Evolutionary conservation across 192 early-diverging fungal genomes (phyloP), one percentile per base, ranked within the genome.

Genomic region (Podila clonocystis): DNA sequence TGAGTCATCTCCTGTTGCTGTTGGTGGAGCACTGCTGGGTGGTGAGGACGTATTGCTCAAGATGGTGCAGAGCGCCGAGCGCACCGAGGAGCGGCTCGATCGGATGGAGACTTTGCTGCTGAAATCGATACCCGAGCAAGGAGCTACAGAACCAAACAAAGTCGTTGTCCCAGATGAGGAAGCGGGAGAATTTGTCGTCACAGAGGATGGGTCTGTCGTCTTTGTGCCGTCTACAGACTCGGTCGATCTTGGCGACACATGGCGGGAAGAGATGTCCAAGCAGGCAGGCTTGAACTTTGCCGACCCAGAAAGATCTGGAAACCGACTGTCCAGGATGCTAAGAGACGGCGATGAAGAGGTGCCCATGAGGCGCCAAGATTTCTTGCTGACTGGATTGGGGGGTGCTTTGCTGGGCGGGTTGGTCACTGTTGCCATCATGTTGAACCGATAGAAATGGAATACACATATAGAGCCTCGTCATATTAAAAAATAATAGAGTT

Each of bases 391-490:
- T 33, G 66, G 70, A 1, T 33, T 80, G 9, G 77, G 77, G 9
- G 77, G 77, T 0, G 77, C 77, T 1, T 26, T 80, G n/a, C 58
- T 80, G 11, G 77, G 77, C 22, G 77, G 77, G 3, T 61, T 80
- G 45, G 50, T 80, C 26, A 63, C 77, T 2, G 65, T 69, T 9
- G 77, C 58, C 8, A 62, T 80, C 24, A 73, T 80, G 77, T 58
- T 80, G 70, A 72, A 73, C 49, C 60, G 58, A 58, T 70, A 70
- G 68, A 62, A 33, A 33, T 1, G 9, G 29, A 41, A 31, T 26
- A 55, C 52, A 55, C 52, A 55, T 55, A 24, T 1, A 55, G 5
- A 24, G 8, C 20, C n/a, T 52, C 50, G n/a, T 52, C 50, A n/a
- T 52, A 36, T 9, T 0, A 36, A 7, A 36, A 36, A 11, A 1